Evolutionary conservation across 176 grass and related monocot species (phyloP).

Genomic region (Aegilops tauschii): DNA sequence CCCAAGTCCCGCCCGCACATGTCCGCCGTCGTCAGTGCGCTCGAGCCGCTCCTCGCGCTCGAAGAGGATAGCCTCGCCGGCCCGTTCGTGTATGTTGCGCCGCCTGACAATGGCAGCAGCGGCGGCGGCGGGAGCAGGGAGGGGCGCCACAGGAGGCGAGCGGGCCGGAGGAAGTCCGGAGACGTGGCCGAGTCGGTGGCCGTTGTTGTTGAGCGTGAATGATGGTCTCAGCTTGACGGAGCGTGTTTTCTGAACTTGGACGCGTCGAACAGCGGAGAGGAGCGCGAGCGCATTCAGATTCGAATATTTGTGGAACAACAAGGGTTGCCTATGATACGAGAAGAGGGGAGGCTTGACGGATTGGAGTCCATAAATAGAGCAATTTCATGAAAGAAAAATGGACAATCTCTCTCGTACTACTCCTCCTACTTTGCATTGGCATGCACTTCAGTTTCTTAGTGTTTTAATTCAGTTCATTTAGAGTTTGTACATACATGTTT

Average conservation of each 20-base stretch:
- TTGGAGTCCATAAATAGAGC: background rate
- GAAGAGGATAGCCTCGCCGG: constrained; percentile 49
- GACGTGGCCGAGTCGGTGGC: background rate
- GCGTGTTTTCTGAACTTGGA: background rate
- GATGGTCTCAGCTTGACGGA: too few relatives aligned
- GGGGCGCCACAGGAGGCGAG: constrained; percentile 3
- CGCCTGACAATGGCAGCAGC: background rate
- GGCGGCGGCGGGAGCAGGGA: background rate
- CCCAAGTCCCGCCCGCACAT: constrained; percentile 72
- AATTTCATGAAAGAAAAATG: too few relatives aligned
- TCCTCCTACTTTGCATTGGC: background rate
- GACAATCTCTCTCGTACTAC: too few relatives aligned
- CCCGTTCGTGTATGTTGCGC: constrained; percentile 62
- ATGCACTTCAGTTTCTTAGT: background rate
- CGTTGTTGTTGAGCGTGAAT: background rate
- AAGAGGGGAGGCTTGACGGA: background rate
- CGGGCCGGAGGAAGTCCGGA: constrained; percentile 3
- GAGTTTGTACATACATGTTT: background rate
- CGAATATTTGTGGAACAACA: background rate
- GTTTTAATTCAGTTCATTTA: background rate
- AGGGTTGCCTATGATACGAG: background rate
- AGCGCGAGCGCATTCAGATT: background rate
- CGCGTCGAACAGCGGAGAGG: background rate
- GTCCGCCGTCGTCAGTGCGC: constrained; percentile 61
- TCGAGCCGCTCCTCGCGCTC: constrained; percentile 72